Evolutionary conservation across 768 basidiomycete genomes (phyloP).

Genomic region (Collybia nuda): DNA sequence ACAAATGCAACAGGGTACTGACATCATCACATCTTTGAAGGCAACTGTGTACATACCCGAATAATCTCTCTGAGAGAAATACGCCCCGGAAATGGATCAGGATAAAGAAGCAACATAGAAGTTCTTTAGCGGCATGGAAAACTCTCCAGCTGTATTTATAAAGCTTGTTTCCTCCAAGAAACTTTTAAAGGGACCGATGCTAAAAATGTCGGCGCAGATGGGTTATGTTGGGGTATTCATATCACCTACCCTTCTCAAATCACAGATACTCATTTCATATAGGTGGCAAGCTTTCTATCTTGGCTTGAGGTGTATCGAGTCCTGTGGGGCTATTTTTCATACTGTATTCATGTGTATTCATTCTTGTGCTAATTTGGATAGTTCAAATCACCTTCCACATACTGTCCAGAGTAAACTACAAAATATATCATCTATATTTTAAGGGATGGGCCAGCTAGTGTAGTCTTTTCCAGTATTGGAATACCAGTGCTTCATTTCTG

Average conservation of each 20-base stretch:
- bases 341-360: constrained; percentile 46
- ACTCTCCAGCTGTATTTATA: constrained; percentile 32
- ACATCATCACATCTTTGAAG: constrained; percentile 55
- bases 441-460: constrained; percentile 54
- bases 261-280: background rate
- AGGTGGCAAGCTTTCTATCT: constrained; percentile 54
- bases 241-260: background rate
- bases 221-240: constrained; percentile 57
- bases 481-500: too few relatives aligned
- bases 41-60: constrained; percentile 66
- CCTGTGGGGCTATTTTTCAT: constrained; percentile 50
- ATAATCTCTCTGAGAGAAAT: constrained; percentile 63
- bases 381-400: constrained; percentile 34
- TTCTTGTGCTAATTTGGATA: too few relatives aligned
- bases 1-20: constrained; percentile 65
- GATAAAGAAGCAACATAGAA: constrained; percentile 51
- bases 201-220: constrained; percentile 48
- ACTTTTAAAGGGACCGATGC: constrained; percentile 40
- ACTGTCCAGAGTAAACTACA: constrained; percentile 50
- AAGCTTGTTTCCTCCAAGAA: constrained; percentile 41
- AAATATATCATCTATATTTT: constrained; percentile 55
- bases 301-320: constrained; percentile 35
- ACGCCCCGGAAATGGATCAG: constrained; percentile 53
- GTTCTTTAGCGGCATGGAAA: constrained; percentile 60
- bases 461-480: constrained; percentile 34